A percentile compares a stretch with the other conserved stretches of the same genome.
Evolutionary conservation across 257 asterid species (phyloP).

Genomic region (Nyctanthes arbortristis): DNA sequence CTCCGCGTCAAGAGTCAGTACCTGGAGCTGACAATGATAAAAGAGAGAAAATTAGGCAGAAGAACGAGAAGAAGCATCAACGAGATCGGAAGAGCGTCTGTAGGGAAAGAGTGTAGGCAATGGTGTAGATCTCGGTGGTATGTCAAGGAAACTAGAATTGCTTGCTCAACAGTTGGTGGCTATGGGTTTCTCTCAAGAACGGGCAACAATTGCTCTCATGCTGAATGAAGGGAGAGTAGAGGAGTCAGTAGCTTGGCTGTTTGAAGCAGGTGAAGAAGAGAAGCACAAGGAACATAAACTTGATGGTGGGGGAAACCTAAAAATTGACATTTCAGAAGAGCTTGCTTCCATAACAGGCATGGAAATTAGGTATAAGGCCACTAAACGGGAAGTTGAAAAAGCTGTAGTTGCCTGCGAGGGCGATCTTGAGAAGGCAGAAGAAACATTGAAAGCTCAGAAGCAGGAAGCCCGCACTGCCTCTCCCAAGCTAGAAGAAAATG

Average conservation of each 20-base stretch:
- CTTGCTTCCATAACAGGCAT: conserved; percentile 66
- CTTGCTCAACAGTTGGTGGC: conserved; percentile 89
- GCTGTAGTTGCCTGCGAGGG: conserved; percentile 87
- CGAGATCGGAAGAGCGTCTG: too few species aligned
- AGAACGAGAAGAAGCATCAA: conserved; percentile 70
- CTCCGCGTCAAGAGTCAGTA: conserved; percentile 46
- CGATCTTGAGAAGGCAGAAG: conserved; percentile 86
- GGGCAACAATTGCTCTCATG: conserved; percentile 93
- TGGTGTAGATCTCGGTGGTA: too few species aligned
- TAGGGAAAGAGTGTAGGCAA: too few species aligned
- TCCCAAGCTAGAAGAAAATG: conserved; percentile 64
- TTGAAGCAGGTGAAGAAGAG: conserved; percentile 57
- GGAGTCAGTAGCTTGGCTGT: conserved; percentile 77
- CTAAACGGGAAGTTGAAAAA: conserved; percentile 91
- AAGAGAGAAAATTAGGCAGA: conserved; percentile 64
- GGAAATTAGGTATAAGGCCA: conserved; percentile 68
- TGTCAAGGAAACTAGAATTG: conserved; percentile 73
- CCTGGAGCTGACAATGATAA: conserved; percentile 74
- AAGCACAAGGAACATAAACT: conserved; percentile 50
- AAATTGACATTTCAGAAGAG: conserved; percentile 91
- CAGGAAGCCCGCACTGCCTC: conserved; percentile 57
- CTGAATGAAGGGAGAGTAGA: conserved; percentile 90
- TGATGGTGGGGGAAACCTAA: conserved; percentile 67
- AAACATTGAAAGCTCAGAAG: conserved; percentile 64
- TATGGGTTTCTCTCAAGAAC: conserved; percentile 93